phyloP scores from a whole-genome alignment of 2,329 filamentous ascomycete species.

The Cladophialophora immunda region DNA sequence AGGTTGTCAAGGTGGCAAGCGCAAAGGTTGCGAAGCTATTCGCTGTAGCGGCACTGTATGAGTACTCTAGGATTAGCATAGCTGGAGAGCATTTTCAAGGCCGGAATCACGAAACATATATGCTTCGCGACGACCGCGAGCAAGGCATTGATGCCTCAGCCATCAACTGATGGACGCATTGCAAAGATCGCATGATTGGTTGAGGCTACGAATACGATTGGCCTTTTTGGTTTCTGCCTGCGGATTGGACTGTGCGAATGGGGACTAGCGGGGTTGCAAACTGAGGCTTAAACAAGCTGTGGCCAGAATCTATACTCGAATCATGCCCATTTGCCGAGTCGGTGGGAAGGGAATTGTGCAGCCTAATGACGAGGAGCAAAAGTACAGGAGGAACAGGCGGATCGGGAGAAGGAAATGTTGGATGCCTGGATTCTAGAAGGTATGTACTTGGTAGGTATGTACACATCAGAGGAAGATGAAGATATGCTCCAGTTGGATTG shows the following conservation, averaged over 20 bases:
- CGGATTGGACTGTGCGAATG: background rate
- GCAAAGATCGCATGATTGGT: slow-evolving; percentile 1
- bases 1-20: background rate
- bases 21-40: background rate
- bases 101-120: slow-evolving; percentile 1
- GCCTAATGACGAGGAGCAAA: background rate
- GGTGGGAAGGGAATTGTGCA: background rate
- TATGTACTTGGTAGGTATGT: background rate
- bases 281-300: background rate
- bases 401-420: background rate
- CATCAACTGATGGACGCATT: background rate
- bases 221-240: slow-evolving; percentile 3
- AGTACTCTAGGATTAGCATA: background rate
- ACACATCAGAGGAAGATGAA: background rate
- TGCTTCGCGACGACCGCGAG: background rate
- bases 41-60: too few relatives aligned
- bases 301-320: background rate
- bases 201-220: slow-evolving; percentile 6
- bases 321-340: background rate
- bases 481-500: too few relatives aligned
- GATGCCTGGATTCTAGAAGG: background rate
- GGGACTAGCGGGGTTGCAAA: background rate
- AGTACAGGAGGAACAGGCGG: background rate
- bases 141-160: background rate
- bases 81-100: background rate